Evolutionary conservation across 164 flowering plant genomes (phyloP), one percentile per base, ranked within the genome.

Genomic region (Magnolia sinica): DNA sequence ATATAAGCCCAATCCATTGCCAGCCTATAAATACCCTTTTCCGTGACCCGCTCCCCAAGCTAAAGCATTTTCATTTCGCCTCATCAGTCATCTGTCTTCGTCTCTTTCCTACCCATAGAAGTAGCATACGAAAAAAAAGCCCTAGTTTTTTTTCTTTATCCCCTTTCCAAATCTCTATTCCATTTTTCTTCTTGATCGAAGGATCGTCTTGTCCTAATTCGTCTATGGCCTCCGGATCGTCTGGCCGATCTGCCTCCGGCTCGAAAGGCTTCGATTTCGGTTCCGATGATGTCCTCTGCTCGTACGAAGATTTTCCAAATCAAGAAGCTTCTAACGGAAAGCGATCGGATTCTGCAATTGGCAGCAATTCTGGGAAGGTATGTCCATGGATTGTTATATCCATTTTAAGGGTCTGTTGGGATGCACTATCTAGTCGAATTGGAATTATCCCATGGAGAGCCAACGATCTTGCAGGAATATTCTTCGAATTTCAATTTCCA

Each of bases 211-310:
- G 7, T 51, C 3, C 61, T 1, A 8, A 49, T 69, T 24, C 18
- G 55, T 8, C 71, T 16, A 93, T 92, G 98, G 98, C 96, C 61
- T 93, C 95, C 70, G 96, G 95, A 79, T 84, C 94, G 16, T 84
- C 93, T 59, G 91, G 90, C 64, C 82, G 96, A 77, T 66, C 81
- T 20, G 82, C 79, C 63, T 79, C 91, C n/a, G 88, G 88, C 19
- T 82, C 92, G n/a, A 88, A 89, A 82, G 91, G 87, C 49, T 94
- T 89, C 65, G 96, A 92, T 88, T 92, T 92, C 76, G 91, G 83
- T 2, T 73, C 96, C 7, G 97, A 91, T 76, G 93, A 92, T 64
- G 86, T 92, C 63, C 89, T 92, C 14, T 92, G 91, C 81, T 86
- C 92, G 1, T 91, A 91, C 78, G 91, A 91, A 22, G 95, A 92